Base-by-base conservation (phyloP, 352 stramenopile genomes). In the Globisporangium okanoganense region DNA sequence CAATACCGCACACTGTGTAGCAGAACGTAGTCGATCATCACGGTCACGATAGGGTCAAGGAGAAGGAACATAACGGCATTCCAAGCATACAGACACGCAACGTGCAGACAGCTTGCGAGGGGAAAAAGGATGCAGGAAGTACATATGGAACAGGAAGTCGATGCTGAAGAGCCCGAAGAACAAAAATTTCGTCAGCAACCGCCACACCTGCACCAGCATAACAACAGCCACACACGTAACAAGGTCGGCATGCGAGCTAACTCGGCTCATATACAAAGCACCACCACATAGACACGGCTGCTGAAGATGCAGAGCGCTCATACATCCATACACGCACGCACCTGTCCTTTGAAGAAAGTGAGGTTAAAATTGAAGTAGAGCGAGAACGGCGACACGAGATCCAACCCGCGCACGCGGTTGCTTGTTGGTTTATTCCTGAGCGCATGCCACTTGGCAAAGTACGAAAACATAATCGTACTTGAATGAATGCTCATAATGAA, bases 121-220 rank as follows among this genome's bases (percentile, higher is more conserved):
- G 38, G 90, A 33, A 41, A 54, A 59, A 67, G 55, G 54, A 62
- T 82, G 94, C 87, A 99, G 85, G 78, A 99, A 99, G 81, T 99
- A 99, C 97, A 99, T 99, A 82, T 99, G 96, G 76, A 99, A 99
- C 43, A 99, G 74, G 73, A 99, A 99, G 66, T 99, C 97, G 43
- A 99, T 83, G 51, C 92, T 98, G 64, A 99, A 99, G 55, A 98
- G 88, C 20, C 97, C 97, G 76, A 99, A 99, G 86, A 99, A 99
- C 47, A 99, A 74, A 78, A 99, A 99, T 49, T 97, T 98, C 53
- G 96, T 99, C 55, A 99, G 64, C 22, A 99, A 74, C 52, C 97
- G 80, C 97, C 97, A 99, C 31, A 95, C 70, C 85, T 95, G 57
- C 47, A 56, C 44, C 13, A 54, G 70, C 61, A 62, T 24, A 13